A percentile compares a stretch with the other conserved stretches of the same genome.
These are phyloP conservation scores for Dovyalis caffra DNA, from an alignment of 345 rosid genomes.

Conservation along the genomic window DNA sequence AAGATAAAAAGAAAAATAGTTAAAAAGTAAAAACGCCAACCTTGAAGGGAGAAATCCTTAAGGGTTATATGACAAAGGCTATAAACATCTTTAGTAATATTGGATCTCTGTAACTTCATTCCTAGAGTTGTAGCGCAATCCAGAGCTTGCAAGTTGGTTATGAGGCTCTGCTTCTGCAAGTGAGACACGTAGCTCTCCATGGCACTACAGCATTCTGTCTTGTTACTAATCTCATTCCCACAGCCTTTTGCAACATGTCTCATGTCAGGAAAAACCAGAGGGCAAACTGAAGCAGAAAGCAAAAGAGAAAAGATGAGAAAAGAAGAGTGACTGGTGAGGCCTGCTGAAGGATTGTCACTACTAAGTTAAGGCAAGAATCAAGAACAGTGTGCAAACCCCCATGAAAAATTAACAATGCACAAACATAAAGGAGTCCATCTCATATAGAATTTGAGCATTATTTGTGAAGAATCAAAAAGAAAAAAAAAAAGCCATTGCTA, in stretches of 20 bases:
- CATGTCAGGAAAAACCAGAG: conserved; percentile 78
- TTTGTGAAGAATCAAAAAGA: neutral
- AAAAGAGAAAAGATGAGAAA: conserved; percentile 1
- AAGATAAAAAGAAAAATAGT: no score
- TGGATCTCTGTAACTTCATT: conserved; percentile 58
- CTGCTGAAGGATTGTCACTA: neutral
- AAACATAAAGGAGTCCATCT: neutral
- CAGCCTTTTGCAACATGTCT: conserved; percentile 65
- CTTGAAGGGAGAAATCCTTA: conserved; percentile 97
- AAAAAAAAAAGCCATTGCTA: neutral
- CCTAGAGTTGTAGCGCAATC: conserved; percentile 82
- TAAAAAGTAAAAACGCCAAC: conserved; percentile 33
- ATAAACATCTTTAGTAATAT: conserved; percentile 66
- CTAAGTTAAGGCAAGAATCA: neutral
- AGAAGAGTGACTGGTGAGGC: neutral
- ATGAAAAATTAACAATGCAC: neutral
- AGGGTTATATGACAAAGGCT: conserved; percentile 80
- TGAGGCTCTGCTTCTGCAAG: conserved; percentile 88
- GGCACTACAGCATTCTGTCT: conserved; percentile 65
- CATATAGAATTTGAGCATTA: neutral
- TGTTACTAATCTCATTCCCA: conserved; percentile 48
- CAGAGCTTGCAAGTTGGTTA: conserved; percentile 93
- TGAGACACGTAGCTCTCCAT: conserved; percentile 85
- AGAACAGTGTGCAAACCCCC: neutral
- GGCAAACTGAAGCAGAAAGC: conserved; percentile 64